phyloP scores from a whole-genome alignment of 2,329 filamentous ascomycete species.

The Pleoardoris graminearum region DNA sequence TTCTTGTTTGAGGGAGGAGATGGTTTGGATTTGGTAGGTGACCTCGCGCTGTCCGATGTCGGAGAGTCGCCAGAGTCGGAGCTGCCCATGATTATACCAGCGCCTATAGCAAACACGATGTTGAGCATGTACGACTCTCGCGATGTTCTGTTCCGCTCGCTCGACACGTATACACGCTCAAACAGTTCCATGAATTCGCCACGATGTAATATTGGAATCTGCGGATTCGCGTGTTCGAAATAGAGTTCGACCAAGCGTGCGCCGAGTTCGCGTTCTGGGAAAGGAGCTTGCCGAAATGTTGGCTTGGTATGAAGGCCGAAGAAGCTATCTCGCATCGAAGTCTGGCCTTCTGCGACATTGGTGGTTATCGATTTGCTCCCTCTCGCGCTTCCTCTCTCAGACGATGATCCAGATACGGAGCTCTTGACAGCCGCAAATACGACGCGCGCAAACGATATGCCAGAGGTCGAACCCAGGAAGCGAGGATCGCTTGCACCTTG shows the following conservation, averaged over 20 bases:
- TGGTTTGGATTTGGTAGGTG: conserved; percentile 30
- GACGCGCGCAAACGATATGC: conserved; percentile 91
- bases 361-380: conserved; percentile 60
- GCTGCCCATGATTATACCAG: conserved; percentile 80
- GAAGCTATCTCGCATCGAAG: conserved; percentile 92
- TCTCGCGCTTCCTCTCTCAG: conserved; percentile 66
- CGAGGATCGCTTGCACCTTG: conserved; percentile 77
- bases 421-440: conserved; percentile 92
- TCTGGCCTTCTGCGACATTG: conserved; percentile 61
- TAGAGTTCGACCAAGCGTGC: conserved; percentile 77
- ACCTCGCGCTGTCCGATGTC: conserved; percentile 31
- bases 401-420: conserved; percentile 59
- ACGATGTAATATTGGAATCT: conserved; percentile 89
- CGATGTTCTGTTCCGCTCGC: conserved; percentile 68
- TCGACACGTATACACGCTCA: conserved; percentile 74
- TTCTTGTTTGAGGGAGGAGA: conserved; percentile 44
- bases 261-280: conserved; percentile 77
- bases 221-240: conserved; percentile 94
- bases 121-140: conserved; percentile 92
- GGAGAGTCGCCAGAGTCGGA: conserved; percentile 44
- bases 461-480: conserved; percentile 81
- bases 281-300: conserved; percentile 80
- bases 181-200: conserved; percentile 89
- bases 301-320: conserved; percentile 94
- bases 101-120: conserved; percentile 95